Base-by-base conservation (phyloP, 495 filamentous ascomycete species). In the Tuber magnatum region DNA sequence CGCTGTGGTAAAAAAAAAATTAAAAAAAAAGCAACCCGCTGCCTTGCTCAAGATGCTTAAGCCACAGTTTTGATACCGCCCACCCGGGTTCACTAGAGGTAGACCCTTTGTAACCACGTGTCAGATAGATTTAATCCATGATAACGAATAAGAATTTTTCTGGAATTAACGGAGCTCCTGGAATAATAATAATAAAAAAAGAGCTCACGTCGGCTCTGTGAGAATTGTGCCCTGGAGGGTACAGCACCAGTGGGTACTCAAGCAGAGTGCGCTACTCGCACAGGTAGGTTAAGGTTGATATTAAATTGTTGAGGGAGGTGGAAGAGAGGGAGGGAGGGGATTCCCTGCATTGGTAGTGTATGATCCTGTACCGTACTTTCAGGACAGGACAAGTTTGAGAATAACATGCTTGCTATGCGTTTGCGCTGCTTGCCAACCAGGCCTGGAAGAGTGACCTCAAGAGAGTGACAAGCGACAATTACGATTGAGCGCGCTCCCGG, bases 1-100 rank as follows among this genome's bases (percentile, higher is more conserved):
- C 28, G 28, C n/a, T 35, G 28, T 65, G 12, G 14, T 0, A 65
- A 65, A 65, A 65, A 65, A 35, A 35, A 32, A 28, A 14, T 8
- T 0, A 28, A 61, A 61, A 65, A 48, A 65, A 65, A 65, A 35
- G 56, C 56, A 35, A 65, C 14, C 14, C 14, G 56, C 6, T 65
- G 16, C 14, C 56, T 65, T 65, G 32, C 35, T 65, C 18, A 65
- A 65, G 56, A 65, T 65, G 56, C 56, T 65, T 7, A 65, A 65
- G 28, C 56, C 56, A 35, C 56, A 65, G 56, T 65, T 65, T 65
- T 65, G 28, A 65, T 65, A 65, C 56, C 56, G 56, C 56, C 56
- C 56, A 65, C 56, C 56, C 16, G 56, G 56, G 35, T 65, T 65
- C 28, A 65, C 28, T n/a, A 65, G 12, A 18, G 28, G 56, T 18